These are phyloP conservation scores for Tremella fuciformis DNA, from an alignment of 768 basidiomycete species.

Conservation along the genomic window DNA sequence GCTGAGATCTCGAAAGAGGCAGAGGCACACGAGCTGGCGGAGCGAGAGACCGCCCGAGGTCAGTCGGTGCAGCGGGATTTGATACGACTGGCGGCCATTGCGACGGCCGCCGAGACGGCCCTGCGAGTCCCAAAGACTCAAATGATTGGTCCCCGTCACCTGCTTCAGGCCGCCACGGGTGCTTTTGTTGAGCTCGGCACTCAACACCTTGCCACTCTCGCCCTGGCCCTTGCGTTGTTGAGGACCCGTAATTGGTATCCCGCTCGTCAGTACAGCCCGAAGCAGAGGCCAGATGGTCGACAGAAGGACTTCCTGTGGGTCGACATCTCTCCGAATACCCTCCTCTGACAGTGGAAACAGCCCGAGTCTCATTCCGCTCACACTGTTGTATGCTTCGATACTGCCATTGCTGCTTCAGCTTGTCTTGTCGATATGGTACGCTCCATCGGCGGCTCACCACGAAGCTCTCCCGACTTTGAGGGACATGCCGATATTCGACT, in stretches of 20 bases:
- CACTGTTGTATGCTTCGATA: constrained; percentile 46
- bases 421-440: constrained; percentile 46
- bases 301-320: constrained; percentile 45
- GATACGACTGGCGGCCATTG: constrained; percentile 6
- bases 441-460: constrained; percentile 1
- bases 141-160: background rate
- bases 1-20: background rate
- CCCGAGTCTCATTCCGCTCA: constrained; percentile 42
- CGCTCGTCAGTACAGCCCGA: background rate
- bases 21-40: background rate
- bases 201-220: constrained; percentile 29
- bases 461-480: background rate
- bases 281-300: constrained; percentile 24
- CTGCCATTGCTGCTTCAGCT: constrained; percentile 48
- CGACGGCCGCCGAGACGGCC: constrained; percentile 14
- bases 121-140: constrained; percentile 6
- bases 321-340: background rate
- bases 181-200: constrained; percentile 23
- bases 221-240: constrained; percentile 20
- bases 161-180: background rate
- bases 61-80: constrained; percentile 11
- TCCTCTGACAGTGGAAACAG: constrained; percentile 20
- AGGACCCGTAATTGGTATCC: constrained; percentile 31
- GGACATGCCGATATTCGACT: too few relatives aligned
- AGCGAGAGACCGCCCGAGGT: constrained; percentile 1